phyloP scores from a whole-genome alignment of 495 filamentous ascomycete genomes.

The Aspergillus sclerotioniger region DNA sequence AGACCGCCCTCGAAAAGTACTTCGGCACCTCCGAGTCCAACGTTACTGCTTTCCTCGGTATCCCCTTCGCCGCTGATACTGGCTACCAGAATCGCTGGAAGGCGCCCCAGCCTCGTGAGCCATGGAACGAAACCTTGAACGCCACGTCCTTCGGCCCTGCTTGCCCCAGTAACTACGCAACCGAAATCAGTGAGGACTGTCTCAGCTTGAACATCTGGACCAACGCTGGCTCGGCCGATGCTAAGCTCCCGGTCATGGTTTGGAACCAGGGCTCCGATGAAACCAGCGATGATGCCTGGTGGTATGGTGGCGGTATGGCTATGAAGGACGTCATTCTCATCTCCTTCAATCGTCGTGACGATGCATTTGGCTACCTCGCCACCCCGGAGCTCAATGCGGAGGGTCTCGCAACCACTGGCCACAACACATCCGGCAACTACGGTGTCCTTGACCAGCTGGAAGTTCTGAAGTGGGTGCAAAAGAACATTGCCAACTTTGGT shows the following conservation, averaged over 20 bases:
- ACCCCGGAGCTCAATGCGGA: conserved; percentile 50
- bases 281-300: conserved; percentile 23
- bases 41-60: conserved; percentile 37
- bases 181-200: conserved; percentile 29
- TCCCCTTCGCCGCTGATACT: conserved; percentile 30
- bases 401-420: conserved; percentile 20
- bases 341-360: conserved; percentile 70
- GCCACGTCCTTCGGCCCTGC: conserved; percentile 22
- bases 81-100: conserved; percentile 32
- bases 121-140: conserved; percentile 27
- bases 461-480: conserved; percentile 52
- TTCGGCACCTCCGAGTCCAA: conserved; percentile 47
- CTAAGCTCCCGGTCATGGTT: conserved; percentile 29
- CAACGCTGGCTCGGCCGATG: conserved; percentile 22
- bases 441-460: conserved; percentile 25
- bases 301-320: conserved; percentile 31
- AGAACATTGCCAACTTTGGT: conserved; percentile 56
- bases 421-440: conserved; percentile 48
- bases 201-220: conserved; percentile 33
- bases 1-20: conserved; percentile 25
- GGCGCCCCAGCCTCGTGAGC: conserved; percentile 24
- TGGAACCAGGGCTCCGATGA: conserved; percentile 33
- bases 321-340: conserved; percentile 56
- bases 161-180: conserved; percentile 19
- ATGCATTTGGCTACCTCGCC: conserved; percentile 65